Evolutionary conservation across 2,329 filamentous ascomycete genomes (phyloP), one percentile per base, ranked within the genome.

Genomic region (Aspergillus sojae): DNA sequence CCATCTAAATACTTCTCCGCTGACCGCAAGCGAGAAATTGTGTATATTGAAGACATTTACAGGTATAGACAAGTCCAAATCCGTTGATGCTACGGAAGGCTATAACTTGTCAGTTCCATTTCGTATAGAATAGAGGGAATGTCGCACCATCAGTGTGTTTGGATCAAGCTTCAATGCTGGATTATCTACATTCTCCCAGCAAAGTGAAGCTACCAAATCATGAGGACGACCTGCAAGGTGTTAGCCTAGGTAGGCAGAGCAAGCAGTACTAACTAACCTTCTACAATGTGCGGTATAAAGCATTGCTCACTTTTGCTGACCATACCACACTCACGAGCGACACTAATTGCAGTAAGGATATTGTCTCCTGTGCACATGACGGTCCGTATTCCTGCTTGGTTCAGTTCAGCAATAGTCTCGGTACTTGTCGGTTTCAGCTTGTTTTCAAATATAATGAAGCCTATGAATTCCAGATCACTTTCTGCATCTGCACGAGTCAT

Each of bases 351-450:
- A 11, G 95, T 99, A 60, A 98, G 81, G 66, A 98, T 98, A 70
- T 99, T 99, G 82, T 99, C 95, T 34, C 95, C 95, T 0, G 95
- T 99, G 66, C 96, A 96, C 95, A 99, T 99, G 58, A 97, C 89
- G 32, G 91, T 90, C 41, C 92, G 88, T 68, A 99, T 97, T 61
- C 91, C 91, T 9, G 96, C 94, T 58, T 90, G 84, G 36, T 88
- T 85, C 3, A 99, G 85, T 78, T 98, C 94, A 61, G 91, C 86
- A 30, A 99, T 87, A 39, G 97, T 91, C 1, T 85, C 86, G 1
- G 91, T 86, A 0, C 94, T 97, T 23, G 88, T 93, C 1, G 92
- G 89, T 77, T 99, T 99, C 65, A 99, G 82, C 79, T 99, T 99
- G 81, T 99, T 99, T 80, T 99, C 95, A 71, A 99, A 99, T 60